Base-by-base conservation (phyloP, 179 eudicot species). In the Gypsophila paniculata region DNA sequence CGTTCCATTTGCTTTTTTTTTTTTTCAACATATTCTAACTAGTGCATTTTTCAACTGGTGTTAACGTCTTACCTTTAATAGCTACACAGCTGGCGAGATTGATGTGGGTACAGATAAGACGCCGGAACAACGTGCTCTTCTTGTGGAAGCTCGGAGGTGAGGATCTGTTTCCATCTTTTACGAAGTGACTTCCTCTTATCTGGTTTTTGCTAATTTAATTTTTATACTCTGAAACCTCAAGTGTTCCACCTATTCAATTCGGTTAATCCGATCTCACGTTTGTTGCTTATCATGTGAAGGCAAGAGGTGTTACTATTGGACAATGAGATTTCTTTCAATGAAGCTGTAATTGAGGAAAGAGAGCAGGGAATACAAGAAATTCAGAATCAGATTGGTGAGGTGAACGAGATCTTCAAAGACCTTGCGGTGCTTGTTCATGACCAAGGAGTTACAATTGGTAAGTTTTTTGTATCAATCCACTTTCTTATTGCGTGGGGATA, bases 401-500 rank as follows among this genome's bases (percentile, higher is more conserved):
- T 89, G 58, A 89, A 89, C 75, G 94, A 87, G 80, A 91, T 91
- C 42, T 91, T 89, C 71, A 89, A 91, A 81, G 95, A 91, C 76
- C 94, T 91, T 65, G 98, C 96, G 15, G 94, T 90, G 57, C 83
- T 92, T 36, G 98, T 90, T 61, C 92, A 87, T 74, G 95, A 91
- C 29, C 98, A 93, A 85, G 95, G 96, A 83, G 77, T 81, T 82
- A 82, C 89, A 82, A 93, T 93, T 34, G 98, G 98, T 90, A 78
- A 65, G 81, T 26, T 32, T 15, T 22, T 42, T 63, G 46, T 46
- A 74, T 8, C 42, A 52, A 36, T 73, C 52, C 49, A 44, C 67
- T 65, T 63, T 29, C 39, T 5, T 18, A 6, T 46, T 51, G 39
- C 34, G 36, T 18, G 19, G 22, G 10, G 53, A 19, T 15, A 18